Evolutionary conservation across 2,329 filamentous ascomycete species (phyloP), one percentile per base, ranked within the genome.

Genomic region (Colletotrichum tanaceti): DNA sequence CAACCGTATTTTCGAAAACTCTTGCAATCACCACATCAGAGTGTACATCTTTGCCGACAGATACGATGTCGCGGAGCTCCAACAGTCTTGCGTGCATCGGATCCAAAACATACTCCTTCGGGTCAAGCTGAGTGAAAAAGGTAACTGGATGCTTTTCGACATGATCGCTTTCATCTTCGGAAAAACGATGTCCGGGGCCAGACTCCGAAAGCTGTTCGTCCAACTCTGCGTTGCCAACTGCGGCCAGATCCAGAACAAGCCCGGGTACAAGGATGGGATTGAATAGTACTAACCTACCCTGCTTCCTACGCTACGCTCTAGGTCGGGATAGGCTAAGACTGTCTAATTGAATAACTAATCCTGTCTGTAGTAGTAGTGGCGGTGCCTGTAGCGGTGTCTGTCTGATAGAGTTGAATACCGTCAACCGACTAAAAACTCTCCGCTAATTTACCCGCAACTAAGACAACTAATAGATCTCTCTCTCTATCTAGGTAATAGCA

Each of bases 41-140:
- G 6, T 58, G 2, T 67, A 63, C 46, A n/a, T 41, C 4, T 64
- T 67, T 14, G 59, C 59, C 5, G 64, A 67, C 6, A 35, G n/a
- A 11, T 63, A 41, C 38, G 59, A 63, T 13, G 20, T 58, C 20
- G 5, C 38, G 1, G 18, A 53, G 9, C 59, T 67, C 14, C 39
- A 39, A 7, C 24, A 58, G 20, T 38, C 63, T 0, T 41, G 52
- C 28, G 44, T 67, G 0, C 20, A 58, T 18, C 54, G 44, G 1
- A 20, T 58, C 0, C 64, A 67, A 28, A 1, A 7, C 7, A 63
- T 50, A 20, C 3, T 67, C 2, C 5, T 20, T 5, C n/a, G 18
- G 1, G 59, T 32, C 1, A 53, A 22, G 18, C 53, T 58, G 2
- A 2, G 35, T 22, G 9, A 58, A 5, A 4, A n/a, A 0, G 64